Conservation (phyloP, 768 basidiomycete species). For the Pleurotus tuber-regium region DNA sequence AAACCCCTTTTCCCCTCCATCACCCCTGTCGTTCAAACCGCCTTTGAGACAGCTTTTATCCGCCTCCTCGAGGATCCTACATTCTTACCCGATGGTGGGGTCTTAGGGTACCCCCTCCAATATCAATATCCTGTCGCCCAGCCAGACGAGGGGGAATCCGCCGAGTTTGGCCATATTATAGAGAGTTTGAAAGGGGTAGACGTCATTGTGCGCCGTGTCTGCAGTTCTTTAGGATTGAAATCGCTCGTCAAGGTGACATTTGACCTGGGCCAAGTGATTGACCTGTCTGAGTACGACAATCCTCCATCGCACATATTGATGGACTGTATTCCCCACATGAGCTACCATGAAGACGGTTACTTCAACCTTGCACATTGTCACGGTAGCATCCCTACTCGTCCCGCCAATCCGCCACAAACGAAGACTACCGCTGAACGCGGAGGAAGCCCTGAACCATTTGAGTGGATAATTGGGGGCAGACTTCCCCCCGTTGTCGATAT, state of each 20-base stretch:
- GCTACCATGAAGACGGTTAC: neutral
- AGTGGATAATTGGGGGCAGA: too few relatives aligned
- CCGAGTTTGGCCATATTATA: constrained; percentile 13
- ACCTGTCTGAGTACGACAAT: neutral
- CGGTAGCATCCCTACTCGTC: neutral
- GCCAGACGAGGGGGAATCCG: constrained; percentile 2
- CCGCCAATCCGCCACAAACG: constrained; percentile 11
- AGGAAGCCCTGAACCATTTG: too few relatives aligned
- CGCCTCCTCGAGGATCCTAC: constrained; percentile 22
- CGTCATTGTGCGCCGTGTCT: constrained; percentile 19
- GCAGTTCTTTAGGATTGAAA: constrained; percentile 17
- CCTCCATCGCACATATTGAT: neutral
- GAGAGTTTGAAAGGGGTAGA: constrained; percentile 29
- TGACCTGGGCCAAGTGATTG: neutral
- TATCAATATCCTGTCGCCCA: constrained; percentile 29
- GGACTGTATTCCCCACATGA: neutral
- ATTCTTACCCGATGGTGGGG: constrained; percentile 29
- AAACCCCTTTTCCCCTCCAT: neutral
- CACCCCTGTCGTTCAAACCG: constrained; percentile 1
- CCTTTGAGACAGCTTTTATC: constrained; percentile 19
- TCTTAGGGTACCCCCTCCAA: constrained; percentile 31
- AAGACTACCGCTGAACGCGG: constrained; percentile 8
- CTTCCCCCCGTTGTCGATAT: neutral
- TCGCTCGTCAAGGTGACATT: constrained; percentile 21
- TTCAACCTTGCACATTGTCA: neutral